Conservation (phyloP, 768 basidiomycete genomes). For the Tylopilus cervinicoccineus region DNA sequence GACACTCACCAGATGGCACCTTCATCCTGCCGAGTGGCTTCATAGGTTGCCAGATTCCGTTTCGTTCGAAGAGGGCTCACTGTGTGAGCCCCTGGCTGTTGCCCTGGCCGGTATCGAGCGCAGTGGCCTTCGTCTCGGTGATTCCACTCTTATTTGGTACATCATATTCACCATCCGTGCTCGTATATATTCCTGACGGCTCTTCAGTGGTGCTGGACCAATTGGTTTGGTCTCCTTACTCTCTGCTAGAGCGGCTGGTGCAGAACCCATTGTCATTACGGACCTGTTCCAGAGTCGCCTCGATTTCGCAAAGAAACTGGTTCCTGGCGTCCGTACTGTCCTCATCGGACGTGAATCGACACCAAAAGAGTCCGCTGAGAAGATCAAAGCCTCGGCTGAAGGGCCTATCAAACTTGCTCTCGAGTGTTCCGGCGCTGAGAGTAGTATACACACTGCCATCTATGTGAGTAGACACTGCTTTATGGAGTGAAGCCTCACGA, state of each 20-base stretch:
- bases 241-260: constrained; percentile 63
- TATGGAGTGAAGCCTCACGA: background rate
- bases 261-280: constrained; percentile 66
- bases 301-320: constrained; percentile 60
- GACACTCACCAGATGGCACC: constrained; percentile 60
- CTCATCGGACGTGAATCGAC: constrained; percentile 46
- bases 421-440: constrained; percentile 64
- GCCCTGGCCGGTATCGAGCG: constrained; percentile 67
- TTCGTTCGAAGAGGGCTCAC: constrained; percentile 63
- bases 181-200: constrained; percentile 12
- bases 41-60: constrained; percentile 60
- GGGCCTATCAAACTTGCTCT: constrained; percentile 48
- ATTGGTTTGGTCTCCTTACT: constrained; percentile 62
- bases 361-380: constrained; percentile 47
- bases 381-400: constrained; percentile 50
- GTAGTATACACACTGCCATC: constrained; percentile 56
- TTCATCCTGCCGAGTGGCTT: constrained; percentile 65
- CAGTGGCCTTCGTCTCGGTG: constrained; percentile 59
- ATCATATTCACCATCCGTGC: background rate
- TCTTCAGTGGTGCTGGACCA: constrained; percentile 57
- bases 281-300: constrained; percentile 63
- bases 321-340: constrained; percentile 55
- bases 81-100: constrained; percentile 66
- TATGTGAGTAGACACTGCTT: constrained; percentile 36
- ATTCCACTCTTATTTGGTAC: constrained; percentile 59